phyloP scores from a whole-genome alignment of 805 yeast species.

The Sugiyamaella smithiae region DNA sequence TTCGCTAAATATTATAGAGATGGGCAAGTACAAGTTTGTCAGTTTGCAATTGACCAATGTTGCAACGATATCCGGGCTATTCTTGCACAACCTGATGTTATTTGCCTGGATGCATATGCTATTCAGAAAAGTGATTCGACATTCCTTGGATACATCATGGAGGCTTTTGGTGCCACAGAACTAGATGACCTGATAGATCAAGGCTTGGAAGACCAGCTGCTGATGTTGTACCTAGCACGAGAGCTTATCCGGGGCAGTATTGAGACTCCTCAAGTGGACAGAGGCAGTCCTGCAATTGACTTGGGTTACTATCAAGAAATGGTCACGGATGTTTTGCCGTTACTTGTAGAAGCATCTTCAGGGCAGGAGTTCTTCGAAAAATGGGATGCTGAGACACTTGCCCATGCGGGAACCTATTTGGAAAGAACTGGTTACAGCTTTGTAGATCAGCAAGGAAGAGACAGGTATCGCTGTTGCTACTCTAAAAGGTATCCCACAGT shows the following conservation, averaged over 20 bases:
- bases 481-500: too few relatives aligned
- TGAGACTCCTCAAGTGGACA: neutral
- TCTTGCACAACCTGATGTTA: neutral
- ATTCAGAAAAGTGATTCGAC: slow-evolving; percentile 1
- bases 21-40: slow-evolving; percentile 8
- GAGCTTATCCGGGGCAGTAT: neutral
- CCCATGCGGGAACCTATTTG: slow-evolving; percentile 7
- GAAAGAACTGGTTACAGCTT: slow-evolving; percentile 6
- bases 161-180: slow-evolving; percentile 4
- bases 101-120: neutral
- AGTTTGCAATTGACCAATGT: slow-evolving; percentile 6
- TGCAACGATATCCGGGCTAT: neutral
- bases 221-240: slow-evolving; percentile 15
- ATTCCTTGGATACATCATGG: slow-evolving; percentile 4
- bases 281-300: neutral
- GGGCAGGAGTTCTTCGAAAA: neutral
- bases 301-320: slow-evolving; percentile 3
- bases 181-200: slow-evolving; percentile 13
- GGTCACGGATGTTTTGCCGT: neutral
- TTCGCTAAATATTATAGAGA: slow-evolving; percentile 12
- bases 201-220: slow-evolving; percentile 17
- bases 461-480: slow-evolving; percentile 7
- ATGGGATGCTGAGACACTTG: slow-evolving; percentile 3
- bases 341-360: neutral
- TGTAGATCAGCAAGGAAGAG: slow-evolving; percentile 3